A percentile compares a stretch with the other conserved stretches of the same genome.
phyloP scores from a whole-genome alignment of 768 basidiomycete species.

The Leccinum variicolor region DNA sequence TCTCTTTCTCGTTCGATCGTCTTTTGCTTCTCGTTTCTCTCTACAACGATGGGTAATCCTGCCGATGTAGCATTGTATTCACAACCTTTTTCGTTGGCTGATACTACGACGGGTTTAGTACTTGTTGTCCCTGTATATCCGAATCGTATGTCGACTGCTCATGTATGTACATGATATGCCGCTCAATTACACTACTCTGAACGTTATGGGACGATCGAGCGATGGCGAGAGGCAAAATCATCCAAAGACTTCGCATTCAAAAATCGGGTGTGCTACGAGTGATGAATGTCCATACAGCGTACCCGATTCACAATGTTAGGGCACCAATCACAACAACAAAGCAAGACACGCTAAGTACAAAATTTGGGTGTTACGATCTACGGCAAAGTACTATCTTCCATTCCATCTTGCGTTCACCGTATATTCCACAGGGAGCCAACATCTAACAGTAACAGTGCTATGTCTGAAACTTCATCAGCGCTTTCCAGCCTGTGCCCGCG shows the following conservation, averaged over 20 bases:
- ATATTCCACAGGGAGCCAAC: background rate
- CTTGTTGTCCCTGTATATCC: background rate
- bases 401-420: background rate
- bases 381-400: background rate
- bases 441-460: background rate
- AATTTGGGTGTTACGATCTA: background rate
- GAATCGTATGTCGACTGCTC: background rate
- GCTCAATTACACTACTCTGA: background rate
- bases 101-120: background rate
- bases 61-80: background rate
- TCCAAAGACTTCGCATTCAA: background rate
- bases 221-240: background rate
- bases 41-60: background rate
- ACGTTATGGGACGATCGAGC: background rate
- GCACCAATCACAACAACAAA: background rate
- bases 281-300: too few relatives aligned
- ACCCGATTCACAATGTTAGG: background rate
- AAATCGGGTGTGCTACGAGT: too few relatives aligned
- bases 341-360: background rate
- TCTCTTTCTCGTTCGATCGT: background rate
- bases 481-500: slow-evolving; percentile 55
- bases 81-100: background rate
- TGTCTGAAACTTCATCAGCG: slow-evolving; percentile 14
- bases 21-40: background rate
- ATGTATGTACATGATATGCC: background rate